phyloP scores from a whole-genome alignment of 208 protist species.

The Crithidia expoeki region DNA sequence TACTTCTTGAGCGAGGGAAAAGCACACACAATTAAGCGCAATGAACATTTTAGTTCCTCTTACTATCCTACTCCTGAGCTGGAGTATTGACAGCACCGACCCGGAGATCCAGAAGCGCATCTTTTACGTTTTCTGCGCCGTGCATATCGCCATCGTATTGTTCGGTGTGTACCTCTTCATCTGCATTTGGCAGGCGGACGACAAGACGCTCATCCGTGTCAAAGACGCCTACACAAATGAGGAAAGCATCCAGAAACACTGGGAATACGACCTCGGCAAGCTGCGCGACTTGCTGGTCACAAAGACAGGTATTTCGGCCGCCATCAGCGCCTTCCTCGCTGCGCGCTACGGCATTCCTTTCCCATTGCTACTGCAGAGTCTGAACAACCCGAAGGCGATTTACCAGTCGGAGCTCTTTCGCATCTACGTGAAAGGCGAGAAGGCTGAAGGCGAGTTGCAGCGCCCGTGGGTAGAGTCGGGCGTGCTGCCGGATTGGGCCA shows the following conservation, averaged over 20 bases:
- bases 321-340: slow-evolving; percentile 56
- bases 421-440: slow-evolving; percentile 56
- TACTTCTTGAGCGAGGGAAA: too few species aligned
- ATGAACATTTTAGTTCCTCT: slow-evolving; percentile 82
- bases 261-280: slow-evolving; percentile 76
- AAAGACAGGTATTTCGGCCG: slow-evolving; percentile 59
- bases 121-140: slow-evolving; percentile 51
- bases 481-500: slow-evolving; percentile 64
- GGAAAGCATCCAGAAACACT: slow-evolving; percentile 44
- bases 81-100: slow-evolving; percentile 86
- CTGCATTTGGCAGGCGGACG: slow-evolving; percentile 49
- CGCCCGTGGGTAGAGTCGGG: slow-evolving; percentile 75
- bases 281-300: slow-evolving; percentile 72
- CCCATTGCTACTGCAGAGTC: slow-evolving; percentile 84
- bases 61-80: slow-evolving; percentile 72
- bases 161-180: slow-evolving; percentile 53
- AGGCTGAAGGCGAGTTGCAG: slow-evolving; percentile 54
- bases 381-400: slow-evolving; percentile 74
- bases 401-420: slow-evolving; percentile 72
- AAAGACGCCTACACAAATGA: slow-evolving; percentile 64
- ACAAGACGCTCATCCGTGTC: slow-evolving; percentile 48
- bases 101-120: slow-evolving; percentile 61
- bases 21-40: not conserved
- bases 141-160: slow-evolving; percentile 55
- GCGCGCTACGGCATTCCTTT: slow-evolving; percentile 60